Evolutionary conservation across 2,329 filamentous ascomycete species (phyloP), one percentile per base, ranked within the genome.

Genomic region (Biscogniauxia sp.): DNA sequence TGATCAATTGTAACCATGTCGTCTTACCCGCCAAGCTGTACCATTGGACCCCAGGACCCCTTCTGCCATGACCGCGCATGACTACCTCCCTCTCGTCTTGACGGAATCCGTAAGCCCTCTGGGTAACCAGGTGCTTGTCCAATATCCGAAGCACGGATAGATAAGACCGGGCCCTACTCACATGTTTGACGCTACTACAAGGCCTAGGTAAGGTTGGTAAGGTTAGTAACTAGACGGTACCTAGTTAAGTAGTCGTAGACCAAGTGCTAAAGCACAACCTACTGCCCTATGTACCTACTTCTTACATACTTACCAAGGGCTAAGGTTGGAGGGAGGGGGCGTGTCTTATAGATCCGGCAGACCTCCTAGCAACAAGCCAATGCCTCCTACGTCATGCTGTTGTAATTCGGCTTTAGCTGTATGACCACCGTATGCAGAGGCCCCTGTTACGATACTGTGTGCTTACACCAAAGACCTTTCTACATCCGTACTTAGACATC

Each of bases 1-100:
- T 54, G 60, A 57, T 58, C 55, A 55, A 53, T 49, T 20, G 50
- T 52, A 32, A 54, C 13, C 17, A 45, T 45, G 37, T 15, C 37
- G 15, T 45, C 37, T 45, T 45, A 45, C 17, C 37, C 37, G 37
- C 37, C 37, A 3, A 15, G 37, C 37, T 45, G 5, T 45, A 11
- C 15, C 37, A 45, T 45, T 45, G 37, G 37, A 32, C 11, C 28
- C 15, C 37, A 45, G n/a, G 37, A 32, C 28, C 7, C 28, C 11
- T 32, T 45, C 17, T 45, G 37, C 15, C 37, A 45, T 45, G 13
- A 45, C 37, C 13, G 13, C n/a, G 37, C 37, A 45, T 37, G 32
- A 15, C 32, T n/a, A 2, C 2, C 37, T 45, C 37, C 1, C 28
- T 32, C 28, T 32, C 11, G 37, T 45, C 11, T 5, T 45, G 15